Evolutionary conservation across 2,329 filamentous ascomycete species (phyloP), one percentile per base, ranked within the genome.

Genomic region (Ophiognomonia clavigignenti-juglandacearum): DNA sequence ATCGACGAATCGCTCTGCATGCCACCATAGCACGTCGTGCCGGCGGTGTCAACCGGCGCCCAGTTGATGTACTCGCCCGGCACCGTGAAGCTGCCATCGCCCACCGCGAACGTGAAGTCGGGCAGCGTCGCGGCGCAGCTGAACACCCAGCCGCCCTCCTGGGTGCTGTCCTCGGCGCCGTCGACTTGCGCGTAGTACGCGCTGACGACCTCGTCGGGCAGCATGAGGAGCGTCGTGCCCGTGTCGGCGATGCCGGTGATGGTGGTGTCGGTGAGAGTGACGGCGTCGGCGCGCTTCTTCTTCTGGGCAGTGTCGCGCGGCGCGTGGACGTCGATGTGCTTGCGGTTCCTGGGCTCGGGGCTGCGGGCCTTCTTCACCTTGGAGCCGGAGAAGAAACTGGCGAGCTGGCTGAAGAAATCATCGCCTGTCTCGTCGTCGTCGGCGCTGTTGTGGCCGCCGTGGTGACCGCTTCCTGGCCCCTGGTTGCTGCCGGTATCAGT

Each of bases 191-290:
- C 53, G 54, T 74, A 77, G 57, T 75, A 77, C 2, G 61, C 66
- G 10, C 62, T 50, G 6, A 69, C 68, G 16, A 74, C 61, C 16
- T 64, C 61, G 20, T 67, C 61, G 46, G 67, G 64, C 24, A 73
- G 62, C 29, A 76, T 60, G 62, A 77, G 67, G 37, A 77, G 62
- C 14, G 73, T 71, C 6, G 73, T 75, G 14, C 74, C 74, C 3
- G 74, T 75, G 56, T 77, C 74, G 8, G 67, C 67, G 43, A 75
- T 74, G 5, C 71, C 67, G 10, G 57, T 61, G 27, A 52, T 47
- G 39, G 50, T 36, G 11, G 42, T 18, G 8, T 27, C 56, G 23
- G 61, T 62, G 29, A 68, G 66, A 24, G 42, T 19, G 11, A 32
- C 38, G 14, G 38, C 34, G n/a, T 32, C 42, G 18, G 38, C 42